Evolutionary conservation across 164 flowering plant species (phyloP).

Genomic region (Berberis vulgaris): DNA sequence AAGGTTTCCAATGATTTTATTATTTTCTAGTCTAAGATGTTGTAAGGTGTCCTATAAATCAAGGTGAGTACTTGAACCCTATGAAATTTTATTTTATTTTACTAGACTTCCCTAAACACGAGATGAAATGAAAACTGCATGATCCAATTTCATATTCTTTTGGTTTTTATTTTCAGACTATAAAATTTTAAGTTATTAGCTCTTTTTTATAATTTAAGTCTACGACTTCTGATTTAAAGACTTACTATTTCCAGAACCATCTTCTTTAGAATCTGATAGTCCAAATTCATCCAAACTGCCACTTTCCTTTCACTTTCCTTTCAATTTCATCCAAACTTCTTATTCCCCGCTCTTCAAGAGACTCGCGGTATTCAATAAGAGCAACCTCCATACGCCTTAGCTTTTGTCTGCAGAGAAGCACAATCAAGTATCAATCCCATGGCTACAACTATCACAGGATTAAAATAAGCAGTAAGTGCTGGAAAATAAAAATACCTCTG

Average conservation of each 20-base stretch:
- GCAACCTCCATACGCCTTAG: conserved; percentile 5
- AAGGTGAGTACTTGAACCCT: no score
- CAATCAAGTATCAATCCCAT: neutral
- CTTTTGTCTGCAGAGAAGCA: neutral
- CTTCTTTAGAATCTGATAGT: neutral
- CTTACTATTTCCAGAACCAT: neutral
- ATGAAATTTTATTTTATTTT: no score
- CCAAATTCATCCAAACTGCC: neutral
- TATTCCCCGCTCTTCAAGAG: neutral
- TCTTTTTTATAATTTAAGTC: neutral
- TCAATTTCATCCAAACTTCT: neutral
- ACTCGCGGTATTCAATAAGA: neutral
- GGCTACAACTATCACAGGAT: neutral
- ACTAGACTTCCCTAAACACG: neutral
- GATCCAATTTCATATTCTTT: no score
- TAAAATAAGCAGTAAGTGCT: neutral
- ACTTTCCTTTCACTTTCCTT: neutral
- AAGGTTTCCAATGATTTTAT: no score
- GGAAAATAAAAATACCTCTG: conserved; percentile 45
- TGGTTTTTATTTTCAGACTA: neutral
- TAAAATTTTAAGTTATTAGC: neutral
- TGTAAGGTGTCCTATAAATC: no score
- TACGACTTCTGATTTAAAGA: neutral
- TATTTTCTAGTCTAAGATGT: no score
- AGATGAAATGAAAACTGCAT: neutral